Conservation (phyloP, 148 eudicot species). For the Silene latifolia region DNA sequence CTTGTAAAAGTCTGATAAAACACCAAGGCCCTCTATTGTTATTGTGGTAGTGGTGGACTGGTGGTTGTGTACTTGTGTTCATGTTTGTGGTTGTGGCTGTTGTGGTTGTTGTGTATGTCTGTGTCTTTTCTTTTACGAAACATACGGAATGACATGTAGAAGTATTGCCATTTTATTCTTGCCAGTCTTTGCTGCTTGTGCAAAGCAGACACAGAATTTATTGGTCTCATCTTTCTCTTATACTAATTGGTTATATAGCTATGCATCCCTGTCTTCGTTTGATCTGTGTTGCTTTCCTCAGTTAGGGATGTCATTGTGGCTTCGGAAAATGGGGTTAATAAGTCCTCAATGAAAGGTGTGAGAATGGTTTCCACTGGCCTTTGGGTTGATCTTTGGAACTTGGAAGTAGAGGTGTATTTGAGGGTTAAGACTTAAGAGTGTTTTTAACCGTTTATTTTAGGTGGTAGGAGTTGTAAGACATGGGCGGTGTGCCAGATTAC, state of each 20-base stretch:
- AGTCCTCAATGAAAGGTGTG: not conserved
- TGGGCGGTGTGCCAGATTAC: too few relatives aligned
- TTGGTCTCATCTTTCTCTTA: not conserved
- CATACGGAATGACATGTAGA: not conserved
- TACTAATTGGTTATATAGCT: not conserved
- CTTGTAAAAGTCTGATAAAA: not conserved
- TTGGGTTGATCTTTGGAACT: not conserved
- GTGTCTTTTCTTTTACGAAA: not conserved
- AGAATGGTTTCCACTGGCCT: not conserved
- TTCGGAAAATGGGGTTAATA: not conserved
- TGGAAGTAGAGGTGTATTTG: not conserved
- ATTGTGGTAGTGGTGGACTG: not conserved
- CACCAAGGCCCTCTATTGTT: not conserved
- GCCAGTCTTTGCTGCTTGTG: not conserved
- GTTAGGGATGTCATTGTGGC: not conserved
- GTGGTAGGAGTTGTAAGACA: too few relatives aligned
- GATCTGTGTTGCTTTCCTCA: not conserved
- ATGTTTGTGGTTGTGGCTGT: too few relatives aligned
- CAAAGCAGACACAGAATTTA: not conserved
- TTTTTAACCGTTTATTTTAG: not conserved
- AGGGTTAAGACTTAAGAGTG: not conserved
- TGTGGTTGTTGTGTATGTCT: not conserved
- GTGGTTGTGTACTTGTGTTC: too few relatives aligned
- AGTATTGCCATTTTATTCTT: not conserved
- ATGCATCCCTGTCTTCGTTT: not conserved